A percentile compares a stretch with the other conserved stretches of the same genome.
phyloP scores from a whole-genome alignment of 139 green algal genomes.

The Chlamydomonas schloesseri region DNA sequence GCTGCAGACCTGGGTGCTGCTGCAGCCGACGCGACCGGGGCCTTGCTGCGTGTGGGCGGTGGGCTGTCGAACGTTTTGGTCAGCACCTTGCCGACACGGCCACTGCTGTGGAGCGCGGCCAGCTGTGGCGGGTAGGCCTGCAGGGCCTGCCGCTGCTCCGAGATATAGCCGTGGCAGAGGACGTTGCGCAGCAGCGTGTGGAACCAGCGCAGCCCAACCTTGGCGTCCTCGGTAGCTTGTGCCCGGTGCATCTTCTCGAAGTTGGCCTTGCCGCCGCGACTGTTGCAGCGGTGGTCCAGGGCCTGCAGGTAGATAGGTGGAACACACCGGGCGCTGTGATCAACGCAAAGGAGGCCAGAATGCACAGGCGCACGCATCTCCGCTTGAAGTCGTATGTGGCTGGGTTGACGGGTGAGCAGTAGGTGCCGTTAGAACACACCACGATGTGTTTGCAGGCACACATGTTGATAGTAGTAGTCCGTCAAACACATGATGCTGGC shows the following conservation, averaged over 20 bases:
- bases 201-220: no score
- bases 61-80: not conserved
- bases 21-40: not conserved
- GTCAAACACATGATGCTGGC: no score
- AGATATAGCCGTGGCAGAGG: conserved; percentile 1
- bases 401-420: no score
- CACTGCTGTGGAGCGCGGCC: not conserved
- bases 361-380: not conserved
- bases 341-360: not conserved
- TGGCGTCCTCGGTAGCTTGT: not conserved
- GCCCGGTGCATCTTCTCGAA: not conserved
- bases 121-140: not conserved
- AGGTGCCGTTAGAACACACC: no score
- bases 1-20: not conserved
- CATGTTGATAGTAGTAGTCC: no score
- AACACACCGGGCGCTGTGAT: conserved; percentile 11
- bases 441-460: no score
- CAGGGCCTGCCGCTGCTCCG: not conserved
- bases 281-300: conserved; percentile 13
- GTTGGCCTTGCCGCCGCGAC: not conserved
- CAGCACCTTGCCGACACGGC: not conserved
- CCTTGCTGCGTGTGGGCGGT: not conserved
- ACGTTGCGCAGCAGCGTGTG: not conserved
- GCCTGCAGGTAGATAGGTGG: conserved; percentile 7
- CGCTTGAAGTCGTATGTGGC: no score